Evolutionary conservation across 805 yeast genomes (phyloP).

Genomic region (Torulaspora microellipsoides): DNA sequence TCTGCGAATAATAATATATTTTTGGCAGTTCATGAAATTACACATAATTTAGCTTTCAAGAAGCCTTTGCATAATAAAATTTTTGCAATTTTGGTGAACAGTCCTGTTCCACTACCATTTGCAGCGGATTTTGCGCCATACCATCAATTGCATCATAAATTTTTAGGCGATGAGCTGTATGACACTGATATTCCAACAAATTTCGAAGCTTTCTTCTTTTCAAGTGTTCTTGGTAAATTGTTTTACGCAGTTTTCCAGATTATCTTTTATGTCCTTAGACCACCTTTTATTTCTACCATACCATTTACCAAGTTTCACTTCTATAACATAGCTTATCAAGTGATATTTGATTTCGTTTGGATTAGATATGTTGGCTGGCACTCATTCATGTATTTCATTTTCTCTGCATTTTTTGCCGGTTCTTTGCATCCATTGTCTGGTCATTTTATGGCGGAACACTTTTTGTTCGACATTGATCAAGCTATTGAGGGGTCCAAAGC

Average conservation of each 20-base stretch:
- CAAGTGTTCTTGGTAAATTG: no score
- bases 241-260: no score
- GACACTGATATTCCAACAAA: conserved; percentile 88
- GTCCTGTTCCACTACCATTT: conserved; percentile 88
- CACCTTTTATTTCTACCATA: no score
- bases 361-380: conserved; percentile 60
- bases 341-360: conserved; percentile 53
- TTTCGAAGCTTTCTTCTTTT: conserved; percentile 50
- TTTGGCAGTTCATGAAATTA: conserved; percentile 82
- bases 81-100: conserved; percentile 69
- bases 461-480: conserved; percentile 58
- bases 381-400: conserved; percentile 59
- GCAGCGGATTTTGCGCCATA: conserved; percentile 83
- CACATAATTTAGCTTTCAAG: conserved; percentile 80
- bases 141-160: conserved; percentile 88
- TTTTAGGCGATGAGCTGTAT: conserved; percentile 73
- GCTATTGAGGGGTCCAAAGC: conserved; percentile 17
- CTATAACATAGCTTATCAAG: conserved; percentile 51
- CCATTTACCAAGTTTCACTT: no score
- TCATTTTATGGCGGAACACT: conserved; percentile 94
- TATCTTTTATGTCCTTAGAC: no score
- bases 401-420: conserved; percentile 83
- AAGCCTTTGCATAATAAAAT: conserved; percentile 72
- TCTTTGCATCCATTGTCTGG: conserved; percentile 93
- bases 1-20: conserved; percentile 80